These are phyloP conservation scores for Ilex paraguariensis DNA, from an alignment of 305 asterid species.

Conservation along the genomic window DNA sequence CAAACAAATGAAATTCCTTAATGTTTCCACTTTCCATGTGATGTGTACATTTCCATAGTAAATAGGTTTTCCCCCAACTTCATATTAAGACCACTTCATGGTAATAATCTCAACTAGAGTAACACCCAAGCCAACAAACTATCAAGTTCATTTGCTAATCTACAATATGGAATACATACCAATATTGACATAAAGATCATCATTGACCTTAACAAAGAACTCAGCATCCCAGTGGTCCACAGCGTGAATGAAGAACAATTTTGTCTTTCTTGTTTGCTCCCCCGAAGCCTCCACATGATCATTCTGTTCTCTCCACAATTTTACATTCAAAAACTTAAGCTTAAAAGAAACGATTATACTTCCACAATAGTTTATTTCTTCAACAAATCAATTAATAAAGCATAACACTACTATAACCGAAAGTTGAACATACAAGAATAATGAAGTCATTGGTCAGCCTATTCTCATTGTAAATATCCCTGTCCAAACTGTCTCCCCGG, in stretches of 20 bases:
- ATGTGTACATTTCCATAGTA: too few species aligned
- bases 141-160: too few species aligned
- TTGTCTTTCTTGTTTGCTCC: conserved; percentile 60
- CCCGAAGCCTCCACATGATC: conserved; percentile 58
- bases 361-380: background rate
- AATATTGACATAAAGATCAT: too few species aligned
- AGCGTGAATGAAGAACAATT: conserved; percentile 60
- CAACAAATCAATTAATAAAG: conserved; percentile 5
- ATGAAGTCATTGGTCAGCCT: conserved; percentile 60
- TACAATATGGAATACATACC: too few species aligned
- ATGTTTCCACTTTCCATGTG: too few species aligned
- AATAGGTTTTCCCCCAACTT: too few species aligned
- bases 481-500: conserved; percentile 60
- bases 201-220: too few species aligned
- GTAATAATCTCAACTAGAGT: too few species aligned
- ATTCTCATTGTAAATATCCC: conserved; percentile 66
- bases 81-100: too few species aligned
- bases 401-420: conserved; percentile 7
- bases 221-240: conserved; percentile 78
- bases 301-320: conserved; percentile 29
- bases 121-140: too few species aligned
- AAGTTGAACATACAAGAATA: conserved; percentile 62
- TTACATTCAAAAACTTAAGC: background rate
- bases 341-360: background rate
- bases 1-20: too few species aligned